Conservation (phyloP, 106 monocot genomes). For the Platanthera guangdongensis region DNA sequence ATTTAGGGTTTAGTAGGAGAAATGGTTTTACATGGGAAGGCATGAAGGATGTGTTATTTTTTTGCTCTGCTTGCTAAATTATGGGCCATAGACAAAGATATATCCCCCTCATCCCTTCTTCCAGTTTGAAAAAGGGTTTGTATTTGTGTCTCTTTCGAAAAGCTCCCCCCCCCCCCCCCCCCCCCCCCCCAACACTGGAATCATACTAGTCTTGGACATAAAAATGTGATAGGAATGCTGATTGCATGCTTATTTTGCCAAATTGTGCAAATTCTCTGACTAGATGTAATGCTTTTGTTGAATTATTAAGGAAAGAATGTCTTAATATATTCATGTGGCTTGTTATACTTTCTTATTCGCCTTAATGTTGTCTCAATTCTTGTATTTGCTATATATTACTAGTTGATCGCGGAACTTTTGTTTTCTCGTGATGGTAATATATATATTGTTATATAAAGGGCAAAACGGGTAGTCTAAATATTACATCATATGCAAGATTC, state of each 20-base stretch:
- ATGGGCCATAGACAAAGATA: neutral
- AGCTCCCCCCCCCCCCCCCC: neutral
- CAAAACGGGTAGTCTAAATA: no score
- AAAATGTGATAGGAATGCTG: neutral
- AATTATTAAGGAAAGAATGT: no score
- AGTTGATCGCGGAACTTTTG: no score
- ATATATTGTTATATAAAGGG: no score
- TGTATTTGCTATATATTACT: no score
- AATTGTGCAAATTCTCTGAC: neutral
- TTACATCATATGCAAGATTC: no score
- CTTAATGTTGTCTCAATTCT: no score
- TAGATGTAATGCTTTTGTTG: no score
- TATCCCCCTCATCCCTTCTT: neutral
- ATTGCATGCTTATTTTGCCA: neutral
- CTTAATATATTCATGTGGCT: no score
- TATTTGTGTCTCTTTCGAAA: neutral
- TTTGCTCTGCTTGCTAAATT: neutral
- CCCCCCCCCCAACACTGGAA: neutral
- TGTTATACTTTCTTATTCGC: no score
- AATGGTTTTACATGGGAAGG: neutral
- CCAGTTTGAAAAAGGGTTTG: neutral
- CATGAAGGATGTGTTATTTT: neutral
- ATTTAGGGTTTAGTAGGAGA: neutral
- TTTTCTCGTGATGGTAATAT: no score
- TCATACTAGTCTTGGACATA: neutral